These are phyloP conservation scores for Ascoidea asiatica DNA, from an alignment of 805 yeast genomes.

Conservation along the genomic window DNA sequence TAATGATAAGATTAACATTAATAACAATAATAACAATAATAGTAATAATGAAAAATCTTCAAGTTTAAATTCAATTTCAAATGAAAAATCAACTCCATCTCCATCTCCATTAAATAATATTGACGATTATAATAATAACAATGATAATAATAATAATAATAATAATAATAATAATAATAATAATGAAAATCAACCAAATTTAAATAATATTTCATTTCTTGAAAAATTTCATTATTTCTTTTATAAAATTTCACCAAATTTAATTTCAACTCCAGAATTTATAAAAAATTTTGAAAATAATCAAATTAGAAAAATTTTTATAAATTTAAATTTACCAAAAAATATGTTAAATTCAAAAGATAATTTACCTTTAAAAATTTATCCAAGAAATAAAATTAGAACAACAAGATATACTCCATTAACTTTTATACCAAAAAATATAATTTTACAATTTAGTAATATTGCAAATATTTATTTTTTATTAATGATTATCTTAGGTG, in stretches of 20 bases:
- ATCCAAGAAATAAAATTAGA: conserved; percentile 44
- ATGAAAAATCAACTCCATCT: too few species aligned
- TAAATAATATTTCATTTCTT: background rate
- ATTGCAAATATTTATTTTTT: conserved; percentile 50
- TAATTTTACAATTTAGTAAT: conserved; percentile 39
- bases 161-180: too few species aligned
- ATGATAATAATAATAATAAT: too few species aligned
- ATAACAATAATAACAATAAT: too few species aligned
- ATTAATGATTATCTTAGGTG: conserved; percentile 39
- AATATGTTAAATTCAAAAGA: conserved; percentile 19
- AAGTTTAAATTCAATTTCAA: too few species aligned
- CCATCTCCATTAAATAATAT: too few species aligned
- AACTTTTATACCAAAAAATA: conserved; percentile 39
- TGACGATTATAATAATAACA: too few species aligned
- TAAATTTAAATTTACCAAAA: conserved; percentile 35
- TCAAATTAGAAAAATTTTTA: conserved; percentile 25
- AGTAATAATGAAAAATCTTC: too few species aligned
- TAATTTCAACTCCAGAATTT: background rate
- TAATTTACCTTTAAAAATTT: conserved; percentile 20
- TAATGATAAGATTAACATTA: too few species aligned
- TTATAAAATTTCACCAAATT: background rate
- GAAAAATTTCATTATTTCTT: background rate
- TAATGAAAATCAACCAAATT: too few species aligned
- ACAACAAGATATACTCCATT: conserved; percentile 49
- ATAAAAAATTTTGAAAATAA: conserved; percentile 20